Base-by-base conservation (phyloP, 352 stramenopile species). In the Phytophthora macrochlamydospora region DNA sequence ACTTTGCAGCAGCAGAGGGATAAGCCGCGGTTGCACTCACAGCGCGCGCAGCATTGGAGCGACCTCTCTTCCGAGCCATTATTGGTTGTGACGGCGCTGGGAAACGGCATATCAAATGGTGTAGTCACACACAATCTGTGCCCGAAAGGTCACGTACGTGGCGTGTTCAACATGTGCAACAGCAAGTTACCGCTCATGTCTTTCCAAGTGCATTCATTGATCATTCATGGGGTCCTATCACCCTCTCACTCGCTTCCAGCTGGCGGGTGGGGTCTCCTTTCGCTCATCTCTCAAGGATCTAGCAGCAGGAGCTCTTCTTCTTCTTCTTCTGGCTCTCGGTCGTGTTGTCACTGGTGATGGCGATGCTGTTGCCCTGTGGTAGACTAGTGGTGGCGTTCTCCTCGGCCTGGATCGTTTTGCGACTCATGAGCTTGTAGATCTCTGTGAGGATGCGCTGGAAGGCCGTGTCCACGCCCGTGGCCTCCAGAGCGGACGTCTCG, bases 401-500 rank as follows among this genome's bases (percentile, higher is more conserved):
- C 51, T 94, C 85, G 30, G 86, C 87, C 65, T 96, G 88, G 52
- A 96, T 94, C 8, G 83, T 94, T 73, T 94, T 96, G 54, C 88
- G 86, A 69, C 88, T 96, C 88, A 96, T 94, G 67, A 96, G 85
- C 69, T 93, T 94, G 79, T 96, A 96, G 64, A 96, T 96, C 61
- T 96, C 89, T 2, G 96, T 99, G 50, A 99, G 85, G 77, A 99
- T 99, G 59, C 96, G 93, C 80, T 99, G 95, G 86, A 99, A 99
- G 18, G 98, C 98, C 46, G 95, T 98, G 69, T 99, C 96, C 24
- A 99, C 98, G 38, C 97, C 97, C 49, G 92, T 98, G 8, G 97
- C 92, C 79, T 99, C 98, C 40, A 99, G 83, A 31, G 98, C 98
- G 2, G 97, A 99, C 13, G 98, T 99, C 83, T 99, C 98, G 68